Evolutionary conservation across 352 stramenopile species (phyloP).

Genomic region (Pythium phragmitis): DNA sequence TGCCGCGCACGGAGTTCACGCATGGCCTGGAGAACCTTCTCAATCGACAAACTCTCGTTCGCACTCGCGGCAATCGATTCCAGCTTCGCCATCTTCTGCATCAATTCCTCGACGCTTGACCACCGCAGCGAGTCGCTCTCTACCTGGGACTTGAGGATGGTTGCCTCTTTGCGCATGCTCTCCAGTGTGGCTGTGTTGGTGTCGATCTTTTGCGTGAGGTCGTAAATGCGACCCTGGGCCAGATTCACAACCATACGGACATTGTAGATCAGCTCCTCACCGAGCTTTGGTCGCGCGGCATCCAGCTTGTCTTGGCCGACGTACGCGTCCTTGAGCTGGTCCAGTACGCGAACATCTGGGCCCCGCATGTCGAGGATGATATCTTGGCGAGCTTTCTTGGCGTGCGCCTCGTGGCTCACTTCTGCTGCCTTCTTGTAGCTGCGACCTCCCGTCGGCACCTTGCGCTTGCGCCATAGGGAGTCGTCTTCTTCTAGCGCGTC

Average conservation of each 20-base stretch:
- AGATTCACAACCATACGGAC: constrained; percentile 87
- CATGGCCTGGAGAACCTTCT: constrained; percentile 43
- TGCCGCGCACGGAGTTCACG: constrained; percentile 42
- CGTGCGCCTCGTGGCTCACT: constrained; percentile 47
- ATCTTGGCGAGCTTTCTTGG: constrained; percentile 54
- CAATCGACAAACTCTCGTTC: constrained; percentile 31
- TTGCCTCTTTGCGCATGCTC: constrained; percentile 63
- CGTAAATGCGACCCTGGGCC: constrained; percentile 73
- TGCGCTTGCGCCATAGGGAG: constrained; percentile 79
- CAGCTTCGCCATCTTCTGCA: constrained; percentile 42
- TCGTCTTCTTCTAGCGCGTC: constrained; percentile 61
- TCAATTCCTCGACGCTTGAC: constrained; percentile 47
- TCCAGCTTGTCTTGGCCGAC: constrained; percentile 42
- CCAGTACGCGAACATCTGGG: constrained; percentile 72
- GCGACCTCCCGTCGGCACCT: constrained; percentile 37
- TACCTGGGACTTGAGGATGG: constrained; percentile 61
- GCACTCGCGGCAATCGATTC: constrained; percentile 30
- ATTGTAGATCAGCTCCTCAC: constrained; percentile 92
- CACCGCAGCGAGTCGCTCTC: constrained; percentile 55
- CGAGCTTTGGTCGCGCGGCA: constrained; percentile 66
- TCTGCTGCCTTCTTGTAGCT: constrained; percentile 72
- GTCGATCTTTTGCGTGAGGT: constrained; percentile 72
- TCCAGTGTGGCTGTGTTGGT: constrained; percentile 43
- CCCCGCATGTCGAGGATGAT: constrained; percentile 90
- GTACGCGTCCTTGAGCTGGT: constrained; percentile 66